phyloP scores from a whole-genome alignment of 2,329 filamentous ascomycete species.

The Fusarium goolgardi region DNA sequence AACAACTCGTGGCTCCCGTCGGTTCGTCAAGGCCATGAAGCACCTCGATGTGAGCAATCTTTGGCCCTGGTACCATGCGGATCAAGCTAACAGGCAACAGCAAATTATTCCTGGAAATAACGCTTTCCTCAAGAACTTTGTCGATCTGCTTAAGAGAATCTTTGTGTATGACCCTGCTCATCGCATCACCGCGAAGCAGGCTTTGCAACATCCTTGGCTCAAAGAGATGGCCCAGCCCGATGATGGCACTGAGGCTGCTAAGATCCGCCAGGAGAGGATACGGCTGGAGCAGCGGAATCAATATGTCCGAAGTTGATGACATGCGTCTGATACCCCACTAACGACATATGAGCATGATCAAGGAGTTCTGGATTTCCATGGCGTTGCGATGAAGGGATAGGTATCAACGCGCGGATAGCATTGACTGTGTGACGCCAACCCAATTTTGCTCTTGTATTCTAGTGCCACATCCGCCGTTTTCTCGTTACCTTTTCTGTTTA shows the following conservation, averaged over 20 bases:
- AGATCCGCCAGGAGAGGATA: slow-evolving; percentile 68
- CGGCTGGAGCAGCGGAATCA: slow-evolving; percentile 54
- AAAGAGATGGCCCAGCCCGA: slow-evolving; percentile 71
- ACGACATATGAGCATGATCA: slow-evolving; percentile 52
- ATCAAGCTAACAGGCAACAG: slow-evolving; percentile 52
- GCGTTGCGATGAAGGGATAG: slow-evolving; percentile 44
- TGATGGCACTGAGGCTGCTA: slow-evolving; percentile 75
- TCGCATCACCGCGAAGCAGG: slow-evolving; percentile 74
- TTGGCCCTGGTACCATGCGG: background rate
- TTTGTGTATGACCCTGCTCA: slow-evolving; percentile 75
- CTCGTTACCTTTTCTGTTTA: slow-evolving; percentile 34
- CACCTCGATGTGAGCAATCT: slow-evolving; percentile 64
- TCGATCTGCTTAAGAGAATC: slow-evolving; percentile 73
- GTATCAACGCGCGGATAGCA: slow-evolving; percentile 30
- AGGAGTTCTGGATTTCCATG: slow-evolving; percentile 46
- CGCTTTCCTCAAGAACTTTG: slow-evolving; percentile 70
- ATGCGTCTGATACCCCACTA: slow-evolving; percentile 39
- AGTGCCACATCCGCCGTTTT: slow-evolving; percentile 46
- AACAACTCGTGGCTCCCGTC: slow-evolving; percentile 71
- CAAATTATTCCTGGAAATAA: slow-evolving; percentile 72
- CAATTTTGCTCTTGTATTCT: slow-evolving; percentile 48
- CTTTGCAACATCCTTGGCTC: slow-evolving; percentile 75
- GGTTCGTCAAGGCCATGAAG: slow-evolving; percentile 80
- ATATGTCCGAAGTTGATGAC: slow-evolving; percentile 45
- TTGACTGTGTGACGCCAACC: slow-evolving; percentile 39